These are phyloP conservation scores for Lithohypha guttulata DNA, from an alignment of 2,329 filamentous ascomycete genomes.

Conservation along the genomic window DNA sequence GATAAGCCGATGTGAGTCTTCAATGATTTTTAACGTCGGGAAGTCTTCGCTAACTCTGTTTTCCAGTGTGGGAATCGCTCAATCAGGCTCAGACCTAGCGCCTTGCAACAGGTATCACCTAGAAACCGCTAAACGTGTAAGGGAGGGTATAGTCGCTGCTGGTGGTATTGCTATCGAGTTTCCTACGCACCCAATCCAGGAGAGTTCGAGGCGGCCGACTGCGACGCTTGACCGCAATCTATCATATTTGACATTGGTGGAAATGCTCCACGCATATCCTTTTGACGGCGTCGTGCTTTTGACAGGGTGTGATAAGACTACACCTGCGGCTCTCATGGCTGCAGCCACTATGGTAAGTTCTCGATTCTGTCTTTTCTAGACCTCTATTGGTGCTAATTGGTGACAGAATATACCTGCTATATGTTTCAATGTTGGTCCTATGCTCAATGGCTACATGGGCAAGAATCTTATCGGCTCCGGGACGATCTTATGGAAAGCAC, in stretches of 20 bases:
- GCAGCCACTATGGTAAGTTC: slow-evolving; percentile 37
- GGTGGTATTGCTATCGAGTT: slow-evolving; percentile 44
- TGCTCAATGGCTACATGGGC: slow-evolving; percentile 39
- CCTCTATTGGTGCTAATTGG: slow-evolving; percentile 2
- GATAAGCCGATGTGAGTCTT: too few relatives aligned
- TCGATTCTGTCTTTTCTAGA: neutral
- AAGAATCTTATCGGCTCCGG: slow-evolving; percentile 35
- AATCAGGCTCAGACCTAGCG: slow-evolving; percentile 41
- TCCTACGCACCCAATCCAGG: slow-evolving; percentile 43
- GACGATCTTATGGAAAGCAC: slow-evolving; percentile 39
- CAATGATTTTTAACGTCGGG: too few relatives aligned
- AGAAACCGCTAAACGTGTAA: slow-evolving; percentile 39
- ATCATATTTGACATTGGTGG: slow-evolving; percentile 38
- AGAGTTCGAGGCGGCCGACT: slow-evolving; percentile 38
- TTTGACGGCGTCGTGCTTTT: slow-evolving; percentile 42
- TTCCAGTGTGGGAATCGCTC: slow-evolving; percentile 43
- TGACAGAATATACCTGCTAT: slow-evolving; percentile 41
- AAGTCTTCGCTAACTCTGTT: too few relatives aligned
- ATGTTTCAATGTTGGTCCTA: slow-evolving; percentile 43
- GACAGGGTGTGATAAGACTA: slow-evolving; percentile 45
- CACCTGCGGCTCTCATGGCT: slow-evolving; percentile 42
- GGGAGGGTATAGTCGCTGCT: slow-evolving; percentile 40
- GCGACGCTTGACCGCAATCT: slow-evolving; percentile 42
- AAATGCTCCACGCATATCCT: slow-evolving; percentile 39
- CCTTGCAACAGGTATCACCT: slow-evolving; percentile 43